Conservation (phyloP, 2,329 filamentous ascomycete species). For the Nemania abortiva region DNA sequence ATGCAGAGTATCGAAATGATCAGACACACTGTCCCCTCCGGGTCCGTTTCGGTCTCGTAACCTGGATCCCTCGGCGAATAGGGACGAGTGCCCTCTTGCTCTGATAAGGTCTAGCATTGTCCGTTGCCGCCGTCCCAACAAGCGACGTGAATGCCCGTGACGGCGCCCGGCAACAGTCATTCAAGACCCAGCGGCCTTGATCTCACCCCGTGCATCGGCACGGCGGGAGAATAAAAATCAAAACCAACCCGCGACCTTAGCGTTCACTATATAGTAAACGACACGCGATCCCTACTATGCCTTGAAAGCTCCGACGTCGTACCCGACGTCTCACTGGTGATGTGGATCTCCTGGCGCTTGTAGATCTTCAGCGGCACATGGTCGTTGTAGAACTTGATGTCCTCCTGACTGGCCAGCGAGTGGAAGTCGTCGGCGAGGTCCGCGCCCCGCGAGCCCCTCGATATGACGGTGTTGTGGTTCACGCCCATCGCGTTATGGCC, state of each 20-base stretch:
- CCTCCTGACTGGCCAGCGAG: conserved; percentile 54
- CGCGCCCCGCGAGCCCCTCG: conserved; percentile 16
- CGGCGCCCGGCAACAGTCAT: not conserved
- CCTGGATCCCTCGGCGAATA: not conserved
- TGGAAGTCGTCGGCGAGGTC: conserved; percentile 41
- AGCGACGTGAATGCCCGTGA: not conserved
- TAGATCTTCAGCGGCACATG: conserved; percentile 55
- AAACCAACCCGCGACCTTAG: not conserved
- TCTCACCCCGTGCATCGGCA: no score
- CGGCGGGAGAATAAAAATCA: not conserved
- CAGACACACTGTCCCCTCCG: not conserved
- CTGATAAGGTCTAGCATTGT: not conserved
- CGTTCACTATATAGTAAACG: not conserved
- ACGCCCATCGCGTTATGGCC: conserved; percentile 35
- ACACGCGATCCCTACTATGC: conserved; percentile 17
- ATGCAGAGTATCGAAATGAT: not conserved
- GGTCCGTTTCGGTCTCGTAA: not conserved
- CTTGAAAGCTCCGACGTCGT: not conserved
- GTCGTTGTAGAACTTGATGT: conserved; percentile 50
- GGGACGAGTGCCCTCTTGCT: not conserved
- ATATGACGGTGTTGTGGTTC: conserved; percentile 35
- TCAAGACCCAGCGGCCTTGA: not conserved
- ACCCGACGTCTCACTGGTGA: conserved; percentile 37
- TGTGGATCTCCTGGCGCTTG: conserved; percentile 52
- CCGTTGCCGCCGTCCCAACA: not conserved